These are phyloP conservation scores for Hypoxylon sp. DNA, from an alignment of 2,329 filamentous ascomycete species.

Conservation along the genomic window DNA sequence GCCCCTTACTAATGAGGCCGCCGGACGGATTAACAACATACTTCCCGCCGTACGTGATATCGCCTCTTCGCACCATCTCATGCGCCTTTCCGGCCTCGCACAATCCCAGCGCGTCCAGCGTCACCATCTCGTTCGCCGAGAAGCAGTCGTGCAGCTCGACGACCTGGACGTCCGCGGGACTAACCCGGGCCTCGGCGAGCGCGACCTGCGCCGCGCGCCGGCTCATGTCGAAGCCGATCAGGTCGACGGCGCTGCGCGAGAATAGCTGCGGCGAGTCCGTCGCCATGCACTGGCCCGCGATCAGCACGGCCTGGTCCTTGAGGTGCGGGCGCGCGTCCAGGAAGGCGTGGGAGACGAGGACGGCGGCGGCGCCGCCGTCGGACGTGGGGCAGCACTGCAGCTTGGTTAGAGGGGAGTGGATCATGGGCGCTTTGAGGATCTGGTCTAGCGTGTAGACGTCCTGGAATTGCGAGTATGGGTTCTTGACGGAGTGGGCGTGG, in stretches of 20 bases:
- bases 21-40: constrained; percentile 94
- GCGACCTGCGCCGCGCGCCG: constrained; percentile 78
- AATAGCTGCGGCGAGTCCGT: constrained; percentile 88
- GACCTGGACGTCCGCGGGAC: constrained; percentile 80
- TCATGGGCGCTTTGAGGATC: constrained; percentile 80
- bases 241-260: constrained; percentile 84
- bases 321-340: constrained; percentile 88
- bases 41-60: constrained; percentile 90
- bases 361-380: constrained; percentile 89
- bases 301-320: constrained; percentile 84
- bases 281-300: constrained; percentile 89
- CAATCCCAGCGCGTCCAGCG: constrained; percentile 88
- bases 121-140: constrained; percentile 93
- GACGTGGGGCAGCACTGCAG: constrained; percentile 99
- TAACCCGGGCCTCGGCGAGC: constrained; percentile 79
- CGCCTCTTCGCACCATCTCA: constrained; percentile 87
- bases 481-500: constrained; percentile 90
- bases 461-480: constrained; percentile 98
- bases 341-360: constrained; percentile 91
- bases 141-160: constrained; percentile 98
- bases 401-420: constrained; percentile 91
- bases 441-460: constrained; percentile 91
- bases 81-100: constrained; percentile 86
- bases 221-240: constrained; percentile 91
- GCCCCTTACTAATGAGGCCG: constrained; percentile 95